A percentile compares a stretch with the other conserved stretches of the same genome.
These are phyloP conservation scores for Austroboletus niveus DNA, from an alignment of 1,284 basidiomycete genomes.

Conservation along the genomic window DNA sequence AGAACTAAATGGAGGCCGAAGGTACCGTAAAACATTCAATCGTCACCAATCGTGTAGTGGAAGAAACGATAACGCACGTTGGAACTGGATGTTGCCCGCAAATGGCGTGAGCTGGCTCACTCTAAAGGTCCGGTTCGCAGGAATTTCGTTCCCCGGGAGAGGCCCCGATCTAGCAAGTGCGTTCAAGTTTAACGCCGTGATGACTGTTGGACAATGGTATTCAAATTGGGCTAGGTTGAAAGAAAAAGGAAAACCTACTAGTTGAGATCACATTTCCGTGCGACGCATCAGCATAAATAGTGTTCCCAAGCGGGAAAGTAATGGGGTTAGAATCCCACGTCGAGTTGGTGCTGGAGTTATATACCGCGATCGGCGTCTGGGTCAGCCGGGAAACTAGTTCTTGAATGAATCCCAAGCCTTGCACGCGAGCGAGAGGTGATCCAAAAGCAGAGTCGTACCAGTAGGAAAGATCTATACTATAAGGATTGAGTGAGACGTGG, in stretches of 20 bases:
- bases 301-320: conserved; percentile 80
- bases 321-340: conserved; percentile 69
- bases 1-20: conserved; percentile 16
- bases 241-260: conserved; percentile 37
- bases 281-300: conserved; percentile 83
- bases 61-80: conserved; percentile 20
- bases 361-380: conserved; percentile 58
- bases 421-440: conserved; percentile 70
- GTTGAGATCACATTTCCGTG: conserved; percentile 83
- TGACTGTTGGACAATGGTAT: conserved; percentile 32
- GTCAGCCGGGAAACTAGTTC: conserved; percentile 80
- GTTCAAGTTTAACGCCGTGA: conserved; percentile 58
- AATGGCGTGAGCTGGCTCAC: conserved; percentile 29
- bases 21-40: background rate
- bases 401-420: conserved; percentile 84
- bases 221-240: background rate
- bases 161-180: conserved; percentile 49
- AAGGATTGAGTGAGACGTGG: background rate
- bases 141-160: conserved; percentile 55
- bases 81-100: conserved; percentile 34
- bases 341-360: conserved; percentile 77
- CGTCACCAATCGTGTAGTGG: background rate
- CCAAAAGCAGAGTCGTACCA: conserved; percentile 82
- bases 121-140: conserved; percentile 41
- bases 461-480: conserved; percentile 23